These are phyloP conservation scores for Beauveria bassiana DNA, from an alignment of 2,329 filamentous ascomycete genomes.

Conservation along the genomic window DNA sequence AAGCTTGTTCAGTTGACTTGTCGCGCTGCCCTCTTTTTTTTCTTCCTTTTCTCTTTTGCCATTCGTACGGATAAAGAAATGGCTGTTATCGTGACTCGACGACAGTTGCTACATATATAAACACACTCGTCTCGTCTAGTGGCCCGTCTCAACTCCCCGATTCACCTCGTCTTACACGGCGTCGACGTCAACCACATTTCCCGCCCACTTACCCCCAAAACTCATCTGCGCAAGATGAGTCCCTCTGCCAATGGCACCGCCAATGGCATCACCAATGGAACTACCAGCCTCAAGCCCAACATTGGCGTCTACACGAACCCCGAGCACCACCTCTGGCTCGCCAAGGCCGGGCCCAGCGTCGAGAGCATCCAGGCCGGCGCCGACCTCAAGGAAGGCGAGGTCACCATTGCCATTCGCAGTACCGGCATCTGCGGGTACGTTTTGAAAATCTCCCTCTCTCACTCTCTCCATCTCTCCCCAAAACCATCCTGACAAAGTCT, in stretches of 20 bases:
- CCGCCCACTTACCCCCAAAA: neutral
- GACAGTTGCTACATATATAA: neutral
- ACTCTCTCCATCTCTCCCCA: neutral
- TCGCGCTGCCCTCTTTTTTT: neutral
- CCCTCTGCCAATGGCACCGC: constrained; percentile 12
- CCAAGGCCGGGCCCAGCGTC: constrained; percentile 64
- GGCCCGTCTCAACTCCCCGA: neutral
- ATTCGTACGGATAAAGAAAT: neutral
- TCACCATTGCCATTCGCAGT: constrained; percentile 82
- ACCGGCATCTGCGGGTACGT: constrained; percentile 89
- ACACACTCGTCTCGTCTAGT: neutral
- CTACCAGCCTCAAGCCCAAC: constrained; percentile 57
- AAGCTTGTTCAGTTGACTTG: neutral
- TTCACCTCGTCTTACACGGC: neutral
- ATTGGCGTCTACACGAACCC: constrained; percentile 97
- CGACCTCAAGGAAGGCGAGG: constrained; percentile 69
- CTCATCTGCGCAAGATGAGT: constrained; percentile 2
- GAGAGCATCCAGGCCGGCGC: constrained; percentile 65
- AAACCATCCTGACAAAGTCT: neutral
- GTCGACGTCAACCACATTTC: neutral
- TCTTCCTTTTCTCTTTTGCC: neutral
- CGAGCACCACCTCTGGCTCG: constrained; percentile 83
- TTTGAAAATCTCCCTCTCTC: neutral
- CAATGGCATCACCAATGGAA: neutral
- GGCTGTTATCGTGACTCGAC: neutral